Percentiles rank a stretch among this genome's conserved stretches.
phyloP scores from a whole-genome alignment of 2,329 filamentous ascomycete species.

The Triangularia setosa region DNA sequence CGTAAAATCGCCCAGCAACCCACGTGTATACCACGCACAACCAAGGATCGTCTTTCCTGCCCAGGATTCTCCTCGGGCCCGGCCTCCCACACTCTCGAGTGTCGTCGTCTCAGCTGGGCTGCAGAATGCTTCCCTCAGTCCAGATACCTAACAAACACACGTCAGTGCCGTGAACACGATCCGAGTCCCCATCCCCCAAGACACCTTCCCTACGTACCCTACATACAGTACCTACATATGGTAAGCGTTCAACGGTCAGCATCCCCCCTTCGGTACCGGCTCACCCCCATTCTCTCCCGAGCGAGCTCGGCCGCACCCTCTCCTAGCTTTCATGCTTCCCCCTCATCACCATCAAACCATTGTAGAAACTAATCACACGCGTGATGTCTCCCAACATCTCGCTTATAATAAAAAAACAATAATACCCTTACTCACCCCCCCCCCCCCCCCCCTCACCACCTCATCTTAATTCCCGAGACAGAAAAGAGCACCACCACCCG shows the following conservation, averaged over 20 bases:
- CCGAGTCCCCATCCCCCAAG: not conserved
- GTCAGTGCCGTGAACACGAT: not conserved
- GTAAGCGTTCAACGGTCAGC: not conserved
- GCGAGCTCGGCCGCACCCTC: not conserved
- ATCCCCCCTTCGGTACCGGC: not conserved
- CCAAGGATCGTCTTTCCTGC: not conserved
- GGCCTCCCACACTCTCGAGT: not conserved
- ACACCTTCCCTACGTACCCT: not conserved
- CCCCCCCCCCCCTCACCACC: not conserved
- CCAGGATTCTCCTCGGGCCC: not conserved
- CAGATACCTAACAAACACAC: not conserved
- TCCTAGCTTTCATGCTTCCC: not conserved
- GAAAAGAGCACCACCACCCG: not conserved
- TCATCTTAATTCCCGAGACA: not conserved
- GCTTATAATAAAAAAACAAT: not conserved
- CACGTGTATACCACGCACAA: not conserved
- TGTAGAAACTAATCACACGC: not conserved
- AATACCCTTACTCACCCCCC: not conserved
- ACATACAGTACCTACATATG: not conserved
- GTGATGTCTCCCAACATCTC: not conserved
- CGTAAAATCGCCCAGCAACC: not conserved
- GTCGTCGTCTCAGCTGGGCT: too few relatives aligned
- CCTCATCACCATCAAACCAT: not conserved
- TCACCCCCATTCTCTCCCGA: not conserved
- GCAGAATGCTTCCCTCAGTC: not conserved